Percentiles rank a stretch among this genome's conserved stretches.
Evolutionary conservation across 2,329 filamentous ascomycete genomes (phyloP).

Genomic region (Trichoderma sp.): DNA sequence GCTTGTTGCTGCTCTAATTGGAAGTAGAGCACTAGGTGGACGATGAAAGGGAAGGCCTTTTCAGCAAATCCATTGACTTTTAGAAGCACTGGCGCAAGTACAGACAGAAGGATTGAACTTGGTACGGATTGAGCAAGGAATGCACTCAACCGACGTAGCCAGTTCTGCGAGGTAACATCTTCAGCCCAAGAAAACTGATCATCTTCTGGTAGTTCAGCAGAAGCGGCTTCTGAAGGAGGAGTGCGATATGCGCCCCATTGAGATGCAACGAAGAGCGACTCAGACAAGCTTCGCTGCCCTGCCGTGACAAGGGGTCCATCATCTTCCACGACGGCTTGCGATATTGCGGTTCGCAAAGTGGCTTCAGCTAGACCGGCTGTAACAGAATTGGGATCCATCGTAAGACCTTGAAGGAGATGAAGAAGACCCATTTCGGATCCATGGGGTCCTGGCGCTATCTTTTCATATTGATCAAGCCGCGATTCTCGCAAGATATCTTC

Average conservation of each 20-base stretch:
- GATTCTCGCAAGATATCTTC: slow-evolving; percentile 60
- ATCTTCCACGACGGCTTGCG: slow-evolving; percentile 47
- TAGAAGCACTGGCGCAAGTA: slow-evolving; percentile 63
- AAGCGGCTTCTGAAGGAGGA: slow-evolving; percentile 51
- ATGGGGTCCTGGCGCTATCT: slow-evolving; percentile 45
- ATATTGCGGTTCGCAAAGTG: slow-evolving; percentile 55
- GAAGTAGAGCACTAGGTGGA: slow-evolving; percentile 74
- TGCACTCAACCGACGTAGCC: slow-evolving; percentile 61
- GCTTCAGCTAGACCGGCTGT: slow-evolving; percentile 60
- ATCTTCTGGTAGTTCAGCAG: slow-evolving; percentile 12
- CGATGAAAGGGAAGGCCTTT: slow-evolving; percentile 74
- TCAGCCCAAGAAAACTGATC: slow-evolving; percentile 33
- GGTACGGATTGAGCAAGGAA: slow-evolving; percentile 58
- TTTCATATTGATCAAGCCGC: slow-evolving; percentile 49
- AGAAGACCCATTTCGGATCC: slow-evolving; percentile 64
- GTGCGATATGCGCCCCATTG: slow-evolving; percentile 55
- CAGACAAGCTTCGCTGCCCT: slow-evolving; percentile 51
- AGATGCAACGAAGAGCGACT: slow-evolving; percentile 52
- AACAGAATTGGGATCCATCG: slow-evolving; percentile 54
- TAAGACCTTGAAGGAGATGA: slow-evolving; percentile 58
- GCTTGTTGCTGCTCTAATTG: slow-evolving; percentile 61
- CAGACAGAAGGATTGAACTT: slow-evolving; percentile 65
- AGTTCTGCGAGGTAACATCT: slow-evolving; percentile 46
- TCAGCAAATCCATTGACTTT: slow-evolving; percentile 68
- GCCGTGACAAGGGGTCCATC: slow-evolving; percentile 49